Percentiles rank a stretch among this genome's conserved stretches.
These are phyloP conservation scores for Microcyclospora pomicola DNA, from an alignment of 2,329 filamentous ascomycete genomes.

Conservation along the genomic window DNA sequence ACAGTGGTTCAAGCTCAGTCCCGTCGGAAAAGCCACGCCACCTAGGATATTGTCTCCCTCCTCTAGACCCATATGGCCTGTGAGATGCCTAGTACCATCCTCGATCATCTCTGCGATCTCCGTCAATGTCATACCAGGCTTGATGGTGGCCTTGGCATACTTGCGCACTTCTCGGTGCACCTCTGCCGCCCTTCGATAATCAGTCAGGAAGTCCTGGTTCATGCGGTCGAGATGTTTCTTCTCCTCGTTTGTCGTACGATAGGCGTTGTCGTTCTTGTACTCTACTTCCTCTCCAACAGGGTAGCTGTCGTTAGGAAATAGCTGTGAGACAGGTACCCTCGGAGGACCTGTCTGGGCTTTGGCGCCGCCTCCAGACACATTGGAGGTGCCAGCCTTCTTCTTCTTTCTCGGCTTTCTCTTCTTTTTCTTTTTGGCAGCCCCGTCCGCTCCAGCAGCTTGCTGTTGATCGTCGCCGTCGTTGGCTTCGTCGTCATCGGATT, in stretches of 20 bases:
- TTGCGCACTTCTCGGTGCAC: conserved; percentile 42
- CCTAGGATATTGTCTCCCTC: conserved; percentile 37
- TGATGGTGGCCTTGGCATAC: conserved; percentile 35
- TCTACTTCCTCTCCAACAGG: conserved; percentile 34
- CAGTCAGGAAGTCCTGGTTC: conserved; percentile 35
- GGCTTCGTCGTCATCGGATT: conserved; percentile 24
- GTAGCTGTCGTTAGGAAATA: conserved; percentile 33
- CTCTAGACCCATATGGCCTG: conserved; percentile 38
- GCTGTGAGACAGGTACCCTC: conserved; percentile 30
- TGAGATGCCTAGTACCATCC: conserved; percentile 38
- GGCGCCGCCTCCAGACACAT: conserved; percentile 17
- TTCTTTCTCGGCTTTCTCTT: conserved; percentile 31
- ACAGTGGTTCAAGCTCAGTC: conserved; percentile 39
- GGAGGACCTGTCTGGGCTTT: conserved; percentile 33
- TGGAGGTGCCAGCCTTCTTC: conserved; percentile 21
- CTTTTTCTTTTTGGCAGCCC: conserved; percentile 34
- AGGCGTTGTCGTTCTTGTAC: conserved; percentile 32
- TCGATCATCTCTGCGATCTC: conserved; percentile 42
- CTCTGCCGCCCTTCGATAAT: conserved; percentile 45
- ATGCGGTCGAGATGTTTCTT: conserved; percentile 30
- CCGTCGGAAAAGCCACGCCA: conserved; percentile 44
- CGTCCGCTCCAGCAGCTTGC: conserved; percentile 12
- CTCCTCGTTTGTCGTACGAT: conserved; percentile 36
- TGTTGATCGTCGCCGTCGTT: conserved; percentile 19
- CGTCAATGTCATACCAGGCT: conserved; percentile 36